Conservation (phyloP, 139 green algal species). For the Picochlorum sp. region DNA sequence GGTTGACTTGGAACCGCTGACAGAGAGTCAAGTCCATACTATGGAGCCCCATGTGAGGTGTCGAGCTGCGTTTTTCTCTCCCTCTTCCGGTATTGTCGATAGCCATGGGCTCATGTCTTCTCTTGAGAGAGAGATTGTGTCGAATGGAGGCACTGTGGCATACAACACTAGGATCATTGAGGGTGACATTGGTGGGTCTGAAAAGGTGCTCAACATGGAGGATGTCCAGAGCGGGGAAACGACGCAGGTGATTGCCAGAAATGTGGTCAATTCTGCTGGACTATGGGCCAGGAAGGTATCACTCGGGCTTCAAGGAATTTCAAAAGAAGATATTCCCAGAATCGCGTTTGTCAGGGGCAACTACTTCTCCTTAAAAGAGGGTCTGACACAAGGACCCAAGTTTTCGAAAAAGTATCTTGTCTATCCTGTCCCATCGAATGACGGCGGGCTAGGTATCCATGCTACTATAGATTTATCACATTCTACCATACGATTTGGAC, state of each 20-base stretch:
- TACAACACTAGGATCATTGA: slow-evolving; percentile 32
- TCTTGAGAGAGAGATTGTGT: slow-evolving; percentile 49
- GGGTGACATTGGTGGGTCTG: slow-evolving; percentile 11
- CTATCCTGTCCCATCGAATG: slow-evolving; percentile 74
- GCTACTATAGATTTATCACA: slow-evolving; percentile 78
- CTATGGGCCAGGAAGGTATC: slow-evolving; percentile 36
- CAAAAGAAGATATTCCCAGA: slow-evolving; percentile 32
- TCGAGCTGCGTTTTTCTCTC: slow-evolving; percentile 62
- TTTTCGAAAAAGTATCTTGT: slow-evolving; percentile 60
- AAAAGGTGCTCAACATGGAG: slow-evolving; percentile 30
- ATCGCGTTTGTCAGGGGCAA: slow-evolving; percentile 48
- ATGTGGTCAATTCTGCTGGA: slow-evolving; percentile 57
- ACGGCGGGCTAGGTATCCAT: slow-evolving; percentile 72
- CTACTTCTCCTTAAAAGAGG: slow-evolving; percentile 39
- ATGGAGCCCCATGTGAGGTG: slow-evolving; percentile 58
- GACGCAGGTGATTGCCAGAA: slow-evolving; percentile 16
- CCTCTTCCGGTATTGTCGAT: slow-evolving; percentile 76
- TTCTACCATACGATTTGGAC: slow-evolving; percentile 63
- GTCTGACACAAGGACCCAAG: slow-evolving; percentile 8
- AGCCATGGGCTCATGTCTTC: slow-evolving; percentile 64
- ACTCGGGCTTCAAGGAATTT: slow-evolving; percentile 27
- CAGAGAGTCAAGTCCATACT: slow-evolving; percentile 18
- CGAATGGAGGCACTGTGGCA: slow-evolving; percentile 30
- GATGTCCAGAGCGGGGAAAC: slow-evolving; percentile 28
- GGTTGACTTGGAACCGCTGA: slow-evolving; percentile 53